Evolutionary conservation across 2,329 filamentous ascomycete species (phyloP), one percentile per base, ranked within the genome.

Genomic region (Ilyonectria robusta): DNA sequence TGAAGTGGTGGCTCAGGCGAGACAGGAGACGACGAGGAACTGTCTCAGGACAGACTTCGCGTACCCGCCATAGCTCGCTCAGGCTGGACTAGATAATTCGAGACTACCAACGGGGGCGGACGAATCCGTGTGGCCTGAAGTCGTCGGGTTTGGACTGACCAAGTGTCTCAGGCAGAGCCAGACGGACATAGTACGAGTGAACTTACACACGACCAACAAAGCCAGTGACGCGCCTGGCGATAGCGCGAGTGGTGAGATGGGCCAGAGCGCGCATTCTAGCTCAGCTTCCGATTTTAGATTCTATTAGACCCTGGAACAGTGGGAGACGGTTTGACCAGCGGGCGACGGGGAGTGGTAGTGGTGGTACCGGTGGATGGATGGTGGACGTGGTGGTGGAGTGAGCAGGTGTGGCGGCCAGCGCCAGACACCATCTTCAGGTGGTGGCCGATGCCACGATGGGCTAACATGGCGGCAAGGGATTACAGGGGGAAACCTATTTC

Each of bases 1-100:
- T 59, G 40, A 48, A 37, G 33, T 62, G 44, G 19, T 59, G 65
- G 48, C 26, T 59, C 33, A 59, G 51, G 61, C 65, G 68, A 67
- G 70, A 67, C 70, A 54, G 33, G 65, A 68, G 66, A 65, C 61
- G 68, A 47, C 48, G 56, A 59, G 54, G 55, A 57, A 65, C 59
- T 69, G 71, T 74, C 73, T 73, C 69, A 72, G 72, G 72, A 61
- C 55, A 70, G 72, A 61, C 55, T 44, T 60, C 53, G 59, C 59
- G 51, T 62, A 59, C 68, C 62, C 44, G 17, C 37, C 33, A 64
- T 67, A 57, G 51, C 46, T 44, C 51, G 51, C 48, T 17, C 26
- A 60, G 17, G 33, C 37, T 58, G 57, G 63, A 33, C 42, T 50
- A 44, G 59, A 71, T 35, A 46, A 68, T 62, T 44, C 57, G 31